Evolutionary conservation across 352 stramenopile genomes (phyloP), one percentile per base, ranked within the genome.

Genomic region (Pythium biforme): DNA sequence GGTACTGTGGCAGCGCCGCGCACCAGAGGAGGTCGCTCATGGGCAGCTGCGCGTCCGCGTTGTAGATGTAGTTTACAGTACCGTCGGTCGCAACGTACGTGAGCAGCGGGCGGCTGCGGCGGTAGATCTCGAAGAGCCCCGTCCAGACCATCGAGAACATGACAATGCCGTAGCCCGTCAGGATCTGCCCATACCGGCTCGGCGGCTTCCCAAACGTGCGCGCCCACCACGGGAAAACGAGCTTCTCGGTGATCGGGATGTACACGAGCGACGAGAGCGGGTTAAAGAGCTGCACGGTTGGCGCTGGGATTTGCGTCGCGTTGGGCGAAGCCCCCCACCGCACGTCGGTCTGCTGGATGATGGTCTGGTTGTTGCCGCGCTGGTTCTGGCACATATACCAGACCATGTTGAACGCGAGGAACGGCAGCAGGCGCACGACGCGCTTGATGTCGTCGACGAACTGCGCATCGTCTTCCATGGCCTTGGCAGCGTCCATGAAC

Each of bases 331-430:
- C 17, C 15, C 40, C 34, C 1, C 50, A 23, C 9, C 81, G 81
- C 53, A 87, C 50, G 56, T 90, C 81, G 39, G 70, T 81, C 64
- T 90, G 81, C 63, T 90, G 81, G 11, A 77, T 81, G 65, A 90
- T 88, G 17, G 76, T 70, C 58, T 86, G 79, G 67, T 84, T 84
- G 65, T 90, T 89, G 63, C 71, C 77, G 45, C 86, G 75, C 67
- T 90, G 81, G 64, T 90, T 77, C 58, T 90, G 86, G 6, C 70
- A 73, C 22, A 72, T 81, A 4, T 85, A 50, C 81, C 81, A 89
- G 53, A 89, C 74, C 51, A 89, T 73, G 20, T 70, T 86, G 67
- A 81, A 89, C 6, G 77, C 70, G 26, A 74, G 70, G 59, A 85
- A 89, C 14, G 79, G 79, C 19, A 89, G 56, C 11, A 72, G 60